Base-by-base conservation (phyloP, 2,329 filamentous ascomycete species). In the Cercospora berteroae region DNA sequence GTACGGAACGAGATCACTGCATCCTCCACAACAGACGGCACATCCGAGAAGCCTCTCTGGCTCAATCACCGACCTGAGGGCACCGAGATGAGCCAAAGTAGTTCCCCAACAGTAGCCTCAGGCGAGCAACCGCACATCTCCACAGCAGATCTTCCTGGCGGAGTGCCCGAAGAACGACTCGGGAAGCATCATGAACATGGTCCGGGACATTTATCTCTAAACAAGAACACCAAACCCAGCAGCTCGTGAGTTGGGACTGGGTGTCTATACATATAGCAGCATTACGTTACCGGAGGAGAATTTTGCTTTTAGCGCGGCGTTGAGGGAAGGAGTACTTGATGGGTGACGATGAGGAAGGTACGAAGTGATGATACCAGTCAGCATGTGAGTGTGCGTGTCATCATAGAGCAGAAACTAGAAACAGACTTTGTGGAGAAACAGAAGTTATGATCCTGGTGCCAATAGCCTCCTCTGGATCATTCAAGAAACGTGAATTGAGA, bases 61-160 rank as follows among this genome's bases (percentile, higher is more conserved):
- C n/a, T 58, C 31, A 23, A 64, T n/a, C 61, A 64, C 12, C 23
- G 52, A 23, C 61, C 52, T 18, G 5, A 48, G 4, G 61, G 52
- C 50, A 12, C 58, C 33, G 67, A 60, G 72, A 73, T 58, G 68
- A 23, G 31, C n/a, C 33, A 56, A 20, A 27, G n/a, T 9, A 74
- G 33, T 71, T 76, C 12, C 70, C 72, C 18, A 73, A 76, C 2
- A 67, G 65, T 67, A 13, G 55, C 33, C 33, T 63, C 29, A 7
- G 67, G 68, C 9, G 61, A 64, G 33, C 61, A 58, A 58, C 29
- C 23, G 10, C 77, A 79, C 63, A 72, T 80, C 10, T 76, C 77
- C 0, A 82, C 81, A 1, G 71, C 75, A n/a, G 78, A 80, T n/a
- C 73, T 82, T 4, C 81, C 81, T 0, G 81, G 75, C 42, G 81